Conservation (phyloP, 106 monocot genomes). For the Allium fistulosum region DNA sequence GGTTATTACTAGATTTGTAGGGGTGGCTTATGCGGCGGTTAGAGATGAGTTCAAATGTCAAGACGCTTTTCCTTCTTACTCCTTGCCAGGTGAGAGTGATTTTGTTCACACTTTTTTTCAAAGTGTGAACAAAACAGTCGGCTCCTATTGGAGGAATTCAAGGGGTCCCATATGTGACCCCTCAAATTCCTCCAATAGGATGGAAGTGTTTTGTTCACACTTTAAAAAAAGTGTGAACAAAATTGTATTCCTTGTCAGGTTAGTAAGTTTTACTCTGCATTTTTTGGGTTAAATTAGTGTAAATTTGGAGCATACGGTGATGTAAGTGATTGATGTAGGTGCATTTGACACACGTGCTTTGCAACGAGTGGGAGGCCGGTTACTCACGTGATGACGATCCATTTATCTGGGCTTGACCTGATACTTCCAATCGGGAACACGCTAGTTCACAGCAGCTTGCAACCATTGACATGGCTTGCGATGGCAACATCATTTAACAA, state of each 20-base stretch:
- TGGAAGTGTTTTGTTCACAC: too few relatives aligned
- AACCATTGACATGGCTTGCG: slow-evolving; percentile 62
- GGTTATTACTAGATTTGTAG: slow-evolving; percentile 75
- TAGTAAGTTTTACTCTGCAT: too few relatives aligned
- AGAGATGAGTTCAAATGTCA: slow-evolving; percentile 80
- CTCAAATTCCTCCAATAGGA: too few relatives aligned
- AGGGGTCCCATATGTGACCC: too few relatives aligned
- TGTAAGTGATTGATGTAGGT: slow-evolving; percentile 9
- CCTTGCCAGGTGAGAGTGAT: slow-evolving; percentile 79
- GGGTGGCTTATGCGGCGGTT: slow-evolving; percentile 43
- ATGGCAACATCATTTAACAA: slow-evolving; percentile 55
- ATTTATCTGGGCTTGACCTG: slow-evolving; percentile 54
- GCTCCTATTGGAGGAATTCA: too few relatives aligned
- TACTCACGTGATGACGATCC: slow-evolving; percentile 36
- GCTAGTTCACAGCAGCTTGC: slow-evolving; percentile 76
- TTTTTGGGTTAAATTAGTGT: too few relatives aligned
- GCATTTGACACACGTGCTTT: slow-evolving; percentile 86
- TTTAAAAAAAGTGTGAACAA: too few relatives aligned
- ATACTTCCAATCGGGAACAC: slow-evolving; percentile 71
- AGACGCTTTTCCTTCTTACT: slow-evolving; percentile 46
- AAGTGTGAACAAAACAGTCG: too few relatives aligned
- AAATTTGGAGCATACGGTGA: neutral
- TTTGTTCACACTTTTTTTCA: too few relatives aligned
- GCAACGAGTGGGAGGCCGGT: slow-evolving; percentile 3
- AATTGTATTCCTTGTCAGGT: too few relatives aligned